A percentile compares a stretch with the other conserved stretches of the same genome.
Conservation (phyloP, 2,329 filamentous ascomycete genomes). For the Xenosphaeropsis pyriputrescens region DNA sequence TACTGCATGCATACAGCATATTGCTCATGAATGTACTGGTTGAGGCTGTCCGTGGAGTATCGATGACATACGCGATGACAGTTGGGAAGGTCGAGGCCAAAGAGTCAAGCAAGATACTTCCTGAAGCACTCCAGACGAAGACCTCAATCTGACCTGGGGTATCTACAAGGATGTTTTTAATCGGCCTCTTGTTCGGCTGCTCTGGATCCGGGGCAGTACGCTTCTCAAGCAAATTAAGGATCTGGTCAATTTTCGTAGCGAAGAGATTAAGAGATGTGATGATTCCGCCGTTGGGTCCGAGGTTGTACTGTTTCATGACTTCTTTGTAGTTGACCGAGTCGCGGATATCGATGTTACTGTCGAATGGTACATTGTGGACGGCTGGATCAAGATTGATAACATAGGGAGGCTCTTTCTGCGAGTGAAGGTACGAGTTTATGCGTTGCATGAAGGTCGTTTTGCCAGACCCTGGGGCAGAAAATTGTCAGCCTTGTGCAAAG, state of each 20-base stretch:
- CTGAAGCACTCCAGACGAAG: slow-evolving; percentile 95
- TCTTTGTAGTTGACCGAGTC: slow-evolving; percentile 99
- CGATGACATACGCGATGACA: slow-evolving; percentile 93
- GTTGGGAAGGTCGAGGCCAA: slow-evolving; percentile 91
- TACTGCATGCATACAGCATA: slow-evolving; percentile 98
- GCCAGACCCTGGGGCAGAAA: slow-evolving; percentile 51
- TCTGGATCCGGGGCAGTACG: slow-evolving; percentile 51
- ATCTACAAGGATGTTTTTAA: slow-evolving; percentile 81
- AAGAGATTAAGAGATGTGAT: slow-evolving; percentile 92
- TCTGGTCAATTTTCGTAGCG: slow-evolving; percentile 94
- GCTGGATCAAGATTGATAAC: slow-evolving; percentile 96
- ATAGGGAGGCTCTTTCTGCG: slow-evolving; percentile 69
- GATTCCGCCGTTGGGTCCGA: slow-evolving; percentile 94
- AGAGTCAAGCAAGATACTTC: slow-evolving; percentile 84
- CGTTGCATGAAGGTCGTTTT: slow-evolving; percentile 99
- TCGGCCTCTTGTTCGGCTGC: slow-evolving; percentile 43
- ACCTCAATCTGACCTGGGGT: slow-evolving; percentile 98
- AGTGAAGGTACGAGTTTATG: slow-evolving; percentile 86
- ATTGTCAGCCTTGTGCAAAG: not conserved
- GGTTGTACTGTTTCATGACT: slow-evolving; percentile 98
- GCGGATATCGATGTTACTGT: slow-evolving; percentile 96
- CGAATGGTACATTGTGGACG: slow-evolving; percentile 84
- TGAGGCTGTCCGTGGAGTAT: slow-evolving; percentile 83
- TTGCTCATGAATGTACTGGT: slow-evolving; percentile 99
- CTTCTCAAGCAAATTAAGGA: slow-evolving; percentile 81